These are phyloP conservation scores for Iris macrosiphon DNA, from an alignment of 106 monocot species.

Conservation along the genomic window DNA sequence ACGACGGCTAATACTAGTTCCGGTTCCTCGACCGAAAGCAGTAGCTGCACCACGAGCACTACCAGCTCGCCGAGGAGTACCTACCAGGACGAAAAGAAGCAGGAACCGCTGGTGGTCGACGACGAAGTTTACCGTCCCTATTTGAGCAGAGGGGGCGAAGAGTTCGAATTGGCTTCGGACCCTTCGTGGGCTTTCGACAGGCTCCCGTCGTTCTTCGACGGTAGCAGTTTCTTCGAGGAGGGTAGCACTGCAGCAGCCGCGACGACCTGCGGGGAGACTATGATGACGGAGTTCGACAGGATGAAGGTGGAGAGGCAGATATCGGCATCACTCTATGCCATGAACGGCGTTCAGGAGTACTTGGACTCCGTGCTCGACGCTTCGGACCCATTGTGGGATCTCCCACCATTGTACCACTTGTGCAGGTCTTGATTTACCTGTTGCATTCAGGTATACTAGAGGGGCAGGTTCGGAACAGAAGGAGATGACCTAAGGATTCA, in stretches of 20 bases:
- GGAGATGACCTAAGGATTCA: too few species aligned
- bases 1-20: background rate
- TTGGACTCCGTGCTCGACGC: constrained; percentile 9
- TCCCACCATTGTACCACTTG: constrained; percentile 19
- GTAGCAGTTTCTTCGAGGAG: background rate
- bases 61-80: background rate
- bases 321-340: constrained; percentile 34
- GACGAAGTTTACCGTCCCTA: constrained; percentile 31
- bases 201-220: background rate
- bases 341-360: constrained; percentile 46
- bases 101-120: background rate
- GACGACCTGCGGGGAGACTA: constrained; percentile 1
- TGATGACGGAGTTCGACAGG: constrained; percentile 35
- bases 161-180: constrained; percentile 3
- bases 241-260: too few species aligned
- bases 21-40: background rate
- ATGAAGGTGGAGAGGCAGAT: constrained; percentile 56
- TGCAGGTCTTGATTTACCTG: background rate
- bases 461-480: too few species aligned
- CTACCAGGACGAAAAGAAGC: background rate
- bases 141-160: constrained; percentile 13
- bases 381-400: constrained; percentile 28
- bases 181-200: constrained; percentile 27
- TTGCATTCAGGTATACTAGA: background rate
- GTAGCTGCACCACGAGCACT: background rate